A percentile compares a stretch with the other conserved stretches of the same genome.
Evolutionary conservation across 805 yeast species (phyloP).

Genomic region (Millerozyma miso): DNA sequence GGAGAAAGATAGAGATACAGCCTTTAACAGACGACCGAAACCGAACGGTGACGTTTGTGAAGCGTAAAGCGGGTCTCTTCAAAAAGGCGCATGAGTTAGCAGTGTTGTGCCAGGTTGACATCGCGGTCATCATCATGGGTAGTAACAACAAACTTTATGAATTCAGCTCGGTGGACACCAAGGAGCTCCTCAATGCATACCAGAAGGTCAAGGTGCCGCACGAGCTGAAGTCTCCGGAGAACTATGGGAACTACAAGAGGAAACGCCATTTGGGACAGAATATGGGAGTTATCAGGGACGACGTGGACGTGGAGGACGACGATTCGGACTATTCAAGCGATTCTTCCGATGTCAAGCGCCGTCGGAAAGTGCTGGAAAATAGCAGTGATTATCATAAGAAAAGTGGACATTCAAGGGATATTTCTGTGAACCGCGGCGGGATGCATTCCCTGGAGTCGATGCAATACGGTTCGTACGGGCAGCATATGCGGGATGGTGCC

Average conservation of each 20-base stretch:
- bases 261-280: constrained; percentile 20
- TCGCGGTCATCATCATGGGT: constrained; percentile 85
- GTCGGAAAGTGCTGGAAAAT: constrained; percentile 14
- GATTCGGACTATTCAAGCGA: constrained; percentile 34
- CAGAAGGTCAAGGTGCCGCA: constrained; percentile 30
- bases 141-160: constrained; percentile 81
- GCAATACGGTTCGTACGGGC: neutral
- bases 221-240: constrained; percentile 61
- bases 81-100: constrained; percentile 84
- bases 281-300: constrained; percentile 11
- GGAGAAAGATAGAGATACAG: constrained; percentile 91
- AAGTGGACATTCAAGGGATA: neutral
- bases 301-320: constrained; percentile 17
- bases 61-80: constrained; percentile 91
- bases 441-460: neutral
- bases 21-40: constrained; percentile 90
- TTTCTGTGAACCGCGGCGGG: neutral
- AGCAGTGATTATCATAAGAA: neutral
- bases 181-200: constrained; percentile 22
- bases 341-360: constrained; percentile 32
- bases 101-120: constrained; percentile 86
- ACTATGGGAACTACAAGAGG: constrained; percentile 59
- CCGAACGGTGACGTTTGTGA: constrained; percentile 80
- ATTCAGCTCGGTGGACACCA: constrained; percentile 68
- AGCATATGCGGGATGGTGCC: neutral